Base-by-base conservation (phyloP, 1,284 basidiomycete species). In the Bondarzewia mesenterica region DNA sequence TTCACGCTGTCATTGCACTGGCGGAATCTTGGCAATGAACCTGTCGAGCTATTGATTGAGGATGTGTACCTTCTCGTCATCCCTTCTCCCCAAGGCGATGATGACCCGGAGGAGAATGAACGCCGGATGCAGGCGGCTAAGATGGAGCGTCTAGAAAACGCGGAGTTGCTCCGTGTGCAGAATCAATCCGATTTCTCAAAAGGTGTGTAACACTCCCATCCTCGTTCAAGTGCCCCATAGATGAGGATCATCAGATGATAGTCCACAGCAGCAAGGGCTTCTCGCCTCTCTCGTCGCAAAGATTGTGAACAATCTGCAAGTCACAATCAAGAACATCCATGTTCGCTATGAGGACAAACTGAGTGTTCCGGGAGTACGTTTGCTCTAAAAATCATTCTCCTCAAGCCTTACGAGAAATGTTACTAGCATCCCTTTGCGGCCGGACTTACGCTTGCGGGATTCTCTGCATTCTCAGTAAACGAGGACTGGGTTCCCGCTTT, bases 1-100 rank as follows among this genome's bases (percentile, higher is more conserved):
- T 85, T 99, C 52, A 92, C 90, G 0, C 71, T 99, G 10, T 91
- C 88, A 15, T 80, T 99, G n/a, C 90, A 96, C 52, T 99, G 94
- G 93, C 84, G 89, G 67, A 92, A 93, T 58, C 74, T 99, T 53
- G 90, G 91, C 47, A 94, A 88, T 58, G 90, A 91, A 61, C 95
- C 96, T 1, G 93, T 95, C 26, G 89, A 93, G 58, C 81, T 99
- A 50, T 70, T 89, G 49, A 81, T 99, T 52, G 93, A 98, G 66
- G 93, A 99, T 66, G 88, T 99, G 43, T 96, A 93, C 64, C 79
- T 99, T 18, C 82, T 99, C 47, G 90, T 93, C n/a, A 79, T 88
- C 7, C 92, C 93, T 15, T 87, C 88, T 16, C 76, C 85, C 15
- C 78, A 83, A 58, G 78, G 75, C 23, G 77, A 76, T 48, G 74